phyloP scores from a whole-genome alignment of 2,329 filamentous ascomycete genomes.

The Penicillium sp. region DNA sequence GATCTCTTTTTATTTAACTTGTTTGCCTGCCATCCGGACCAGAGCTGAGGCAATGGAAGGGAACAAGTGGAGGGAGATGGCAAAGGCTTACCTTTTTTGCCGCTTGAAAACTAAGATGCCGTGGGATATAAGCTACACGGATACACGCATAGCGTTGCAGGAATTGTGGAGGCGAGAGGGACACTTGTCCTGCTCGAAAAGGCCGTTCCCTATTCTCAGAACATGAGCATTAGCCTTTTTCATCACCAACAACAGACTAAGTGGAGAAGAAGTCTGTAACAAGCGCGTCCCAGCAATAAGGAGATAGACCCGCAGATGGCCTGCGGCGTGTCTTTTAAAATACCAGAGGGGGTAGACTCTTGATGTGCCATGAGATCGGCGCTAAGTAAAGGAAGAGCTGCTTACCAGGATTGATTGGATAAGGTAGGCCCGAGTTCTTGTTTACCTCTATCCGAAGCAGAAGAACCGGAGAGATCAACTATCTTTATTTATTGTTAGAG shows the following conservation, averaged over 20 bases:
- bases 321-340: neutral
- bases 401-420: conserved; percentile 7
- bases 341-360: neutral
- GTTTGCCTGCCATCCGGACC: neutral
- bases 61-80: neutral
- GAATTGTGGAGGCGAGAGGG: conserved; percentile 4
- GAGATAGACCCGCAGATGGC: neutral
- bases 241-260: neutral
- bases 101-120: neutral
- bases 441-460: neutral
- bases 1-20: neutral
- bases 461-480: neutral
- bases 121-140: neutral
- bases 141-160: neutral
- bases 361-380: conserved; percentile 1
- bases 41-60: neutral
- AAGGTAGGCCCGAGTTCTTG: conserved; percentile 3
- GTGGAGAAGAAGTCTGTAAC: conserved; percentile 1
- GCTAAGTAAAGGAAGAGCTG: neutral
- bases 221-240: neutral
- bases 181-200: neutral
- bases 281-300: neutral
- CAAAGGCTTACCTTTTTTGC: conserved; percentile 3
- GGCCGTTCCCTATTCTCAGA: neutral
- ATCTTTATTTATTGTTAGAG: neutral